A percentile compares a stretch with the other conserved stretches of the same genome.
phyloP scores from a whole-genome alignment of 1,139 yeast genomes.

The Magnusiomyces sp. region DNA sequence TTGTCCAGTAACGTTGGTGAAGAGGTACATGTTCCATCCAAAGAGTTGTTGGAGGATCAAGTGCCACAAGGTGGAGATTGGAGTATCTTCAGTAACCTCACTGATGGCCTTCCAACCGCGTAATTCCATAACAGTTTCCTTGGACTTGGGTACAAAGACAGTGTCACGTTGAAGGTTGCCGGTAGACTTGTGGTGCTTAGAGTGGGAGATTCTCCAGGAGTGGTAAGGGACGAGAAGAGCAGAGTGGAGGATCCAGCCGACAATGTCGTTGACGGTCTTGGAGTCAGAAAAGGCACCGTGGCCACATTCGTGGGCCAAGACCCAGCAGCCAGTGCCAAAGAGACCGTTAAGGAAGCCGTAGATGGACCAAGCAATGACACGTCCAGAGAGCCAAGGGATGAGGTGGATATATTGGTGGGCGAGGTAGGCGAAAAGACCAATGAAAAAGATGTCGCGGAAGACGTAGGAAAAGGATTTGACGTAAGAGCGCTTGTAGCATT shows the following conservation, averaged over 20 bases:
- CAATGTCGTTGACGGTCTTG: conserved; percentile 57
- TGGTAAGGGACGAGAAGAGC: conserved; percentile 73
- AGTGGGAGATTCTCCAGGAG: conserved; percentile 77
- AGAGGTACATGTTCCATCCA: conserved; percentile 63
- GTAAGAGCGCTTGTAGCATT: conserved; percentile 62
- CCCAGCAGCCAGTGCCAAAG: conserved; percentile 76
- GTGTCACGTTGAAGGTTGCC: conserved; percentile 75
- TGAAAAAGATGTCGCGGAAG: conserved; percentile 50
- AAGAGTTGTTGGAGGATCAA: conserved; percentile 64
- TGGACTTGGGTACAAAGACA: conserved; percentile 71
- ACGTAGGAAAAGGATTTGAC: conserved; percentile 53
- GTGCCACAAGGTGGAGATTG: conserved; percentile 48
- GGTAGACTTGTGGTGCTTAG: conserved; percentile 83
- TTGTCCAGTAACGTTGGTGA: conserved; percentile 74
- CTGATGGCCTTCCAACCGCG: conserved; percentile 31
- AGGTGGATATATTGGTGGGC: conserved; percentile 49
- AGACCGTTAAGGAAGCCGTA: conserved; percentile 54
- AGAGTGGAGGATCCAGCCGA: conserved; percentile 80
- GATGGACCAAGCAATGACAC: conserved; percentile 52
- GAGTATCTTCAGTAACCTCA: conserved; percentile 67
- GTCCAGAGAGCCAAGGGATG: conserved; percentile 37
- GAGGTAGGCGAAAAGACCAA: conserved; percentile 43
- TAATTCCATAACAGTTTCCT: conserved; percentile 42
- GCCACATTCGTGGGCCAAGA: conserved; percentile 86
- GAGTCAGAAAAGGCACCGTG: conserved; percentile 78